These are phyloP conservation scores for Austroboletus niveus DNA, from an alignment of 1,284 basidiomycete genomes.

Conservation along the genomic window DNA sequence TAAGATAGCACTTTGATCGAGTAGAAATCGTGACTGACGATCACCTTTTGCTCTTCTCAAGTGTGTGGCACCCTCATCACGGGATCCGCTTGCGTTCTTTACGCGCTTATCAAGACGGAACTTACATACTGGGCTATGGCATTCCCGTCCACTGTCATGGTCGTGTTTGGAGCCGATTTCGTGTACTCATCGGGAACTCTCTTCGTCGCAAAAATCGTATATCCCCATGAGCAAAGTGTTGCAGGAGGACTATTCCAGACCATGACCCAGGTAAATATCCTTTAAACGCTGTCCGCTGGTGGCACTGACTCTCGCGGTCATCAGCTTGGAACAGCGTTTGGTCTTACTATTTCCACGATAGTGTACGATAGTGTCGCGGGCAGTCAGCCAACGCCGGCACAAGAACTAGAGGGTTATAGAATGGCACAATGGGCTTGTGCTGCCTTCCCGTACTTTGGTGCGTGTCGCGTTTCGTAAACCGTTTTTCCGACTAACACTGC, in stretches of 20 bases:
- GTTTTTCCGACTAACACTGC: background rate
- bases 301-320: background rate
- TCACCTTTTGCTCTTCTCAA: slow-evolving; percentile 17
- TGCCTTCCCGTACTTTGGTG: slow-evolving; percentile 58
- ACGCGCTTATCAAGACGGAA: slow-evolving; percentile 64
- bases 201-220: slow-evolving; percentile 72
- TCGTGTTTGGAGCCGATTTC: slow-evolving; percentile 79
- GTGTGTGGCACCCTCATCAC: slow-evolving; percentile 63
- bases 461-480: slow-evolving; percentile 14
- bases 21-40: background rate
- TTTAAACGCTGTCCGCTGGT: background rate
- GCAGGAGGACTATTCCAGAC: slow-evolving; percentile 78
- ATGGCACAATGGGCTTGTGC: slow-evolving; percentile 65
- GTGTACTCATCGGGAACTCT: slow-evolving; percentile 74
- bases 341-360: slow-evolving; percentile 73
- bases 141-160: slow-evolving; percentile 74
- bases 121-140: slow-evolving; percentile 77
- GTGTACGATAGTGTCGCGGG: slow-evolving; percentile 58
- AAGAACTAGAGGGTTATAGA: slow-evolving; percentile 51
- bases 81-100: slow-evolving; percentile 62
- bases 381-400: slow-evolving; percentile 28
- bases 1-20: slow-evolving; percentile 28
- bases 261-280: slow-evolving; percentile 57
- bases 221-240: slow-evolving; percentile 75
- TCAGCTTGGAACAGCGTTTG: slow-evolving; percentile 72